Conservation (phyloP, 2,329 filamentous ascomycete genomes). For the Calonectria hawksworthii region DNA sequence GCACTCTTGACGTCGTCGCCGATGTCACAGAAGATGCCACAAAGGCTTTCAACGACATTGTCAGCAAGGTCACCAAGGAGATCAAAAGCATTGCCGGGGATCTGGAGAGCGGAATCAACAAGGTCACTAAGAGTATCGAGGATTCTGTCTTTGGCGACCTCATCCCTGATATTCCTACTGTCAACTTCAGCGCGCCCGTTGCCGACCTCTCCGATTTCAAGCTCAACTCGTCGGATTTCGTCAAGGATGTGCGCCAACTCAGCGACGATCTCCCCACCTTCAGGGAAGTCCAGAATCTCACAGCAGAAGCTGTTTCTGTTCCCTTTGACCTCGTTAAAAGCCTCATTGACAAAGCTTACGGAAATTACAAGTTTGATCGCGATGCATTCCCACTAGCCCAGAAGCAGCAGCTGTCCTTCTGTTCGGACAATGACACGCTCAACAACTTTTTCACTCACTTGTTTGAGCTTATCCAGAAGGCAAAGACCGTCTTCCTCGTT, state of each 20-base stretch:
- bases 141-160: constrained; percentile 65
- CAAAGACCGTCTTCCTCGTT: constrained; percentile 82
- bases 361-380: constrained; percentile 82
- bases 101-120: constrained; percentile 63
- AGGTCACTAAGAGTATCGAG: constrained; percentile 60
- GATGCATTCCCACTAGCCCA: constrained; percentile 84
- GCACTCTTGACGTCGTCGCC: constrained; percentile 78
- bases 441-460: constrained; percentile 86
- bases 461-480: constrained; percentile 74
- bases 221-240: constrained; percentile 75
- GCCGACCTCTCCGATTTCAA: constrained; percentile 77
- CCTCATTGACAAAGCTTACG: constrained; percentile 78
- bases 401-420: constrained; percentile 89
- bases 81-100: constrained; percentile 71
- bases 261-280: constrained; percentile 88
- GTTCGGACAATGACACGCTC: constrained; percentile 86
- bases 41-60: constrained; percentile 62
- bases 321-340: constrained; percentile 87
- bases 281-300: constrained; percentile 85
- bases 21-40: constrained; percentile 67
- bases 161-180: constrained; percentile 58
- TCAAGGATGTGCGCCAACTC: constrained; percentile 77
- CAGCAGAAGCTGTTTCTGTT: constrained; percentile 78
- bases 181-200: constrained; percentile 77
- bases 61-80: constrained; percentile 68